Conservation (phyloP, 305 asterid genomes). For the Ilex paraguariensis region DNA sequence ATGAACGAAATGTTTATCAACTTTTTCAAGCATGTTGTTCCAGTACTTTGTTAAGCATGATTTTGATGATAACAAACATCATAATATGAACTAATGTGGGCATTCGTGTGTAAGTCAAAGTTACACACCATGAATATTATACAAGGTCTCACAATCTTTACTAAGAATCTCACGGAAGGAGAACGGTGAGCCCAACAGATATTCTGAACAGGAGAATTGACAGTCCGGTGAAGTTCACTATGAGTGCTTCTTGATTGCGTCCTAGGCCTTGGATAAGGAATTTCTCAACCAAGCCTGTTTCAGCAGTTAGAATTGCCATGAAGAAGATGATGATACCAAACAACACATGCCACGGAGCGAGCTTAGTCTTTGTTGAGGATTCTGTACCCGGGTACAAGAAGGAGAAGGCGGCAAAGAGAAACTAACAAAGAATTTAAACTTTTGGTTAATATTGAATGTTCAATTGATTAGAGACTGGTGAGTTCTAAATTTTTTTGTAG, state of each 20-base stretch:
- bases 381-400: slow-evolving; percentile 34
- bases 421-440: slow-evolving; percentile 22
- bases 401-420: slow-evolving; percentile 40
- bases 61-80: too few relatives aligned
- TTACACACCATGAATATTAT: too few relatives aligned
- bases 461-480: too few relatives aligned
- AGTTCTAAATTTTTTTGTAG: too few relatives aligned
- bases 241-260: slow-evolving; percentile 33
- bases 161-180: slow-evolving; percentile 2
- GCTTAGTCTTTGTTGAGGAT: slow-evolving; percentile 28
- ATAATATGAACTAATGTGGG: too few relatives aligned
- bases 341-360: slow-evolving; percentile 51
- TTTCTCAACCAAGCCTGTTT: slow-evolving; percentile 49
- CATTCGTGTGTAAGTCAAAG: too few relatives aligned
- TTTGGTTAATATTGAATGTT: too few relatives aligned
- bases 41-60: too few relatives aligned
- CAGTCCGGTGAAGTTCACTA: slow-evolving; percentile 49
- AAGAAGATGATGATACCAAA: slow-evolving; percentile 40
- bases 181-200: slow-evolving; percentile 32
- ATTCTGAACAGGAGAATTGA: slow-evolving; percentile 38
- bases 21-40: too few relatives aligned
- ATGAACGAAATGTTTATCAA: too few relatives aligned
- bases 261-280: slow-evolving; percentile 32
- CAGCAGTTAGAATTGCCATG: slow-evolving; percentile 44
- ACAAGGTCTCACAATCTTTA: too few relatives aligned